Evolutionary conservation across 164 flowering plant species (phyloP), one percentile per base, ranked within the genome.

Genomic region (Kalanchoe fedtschenkoi): DNA sequence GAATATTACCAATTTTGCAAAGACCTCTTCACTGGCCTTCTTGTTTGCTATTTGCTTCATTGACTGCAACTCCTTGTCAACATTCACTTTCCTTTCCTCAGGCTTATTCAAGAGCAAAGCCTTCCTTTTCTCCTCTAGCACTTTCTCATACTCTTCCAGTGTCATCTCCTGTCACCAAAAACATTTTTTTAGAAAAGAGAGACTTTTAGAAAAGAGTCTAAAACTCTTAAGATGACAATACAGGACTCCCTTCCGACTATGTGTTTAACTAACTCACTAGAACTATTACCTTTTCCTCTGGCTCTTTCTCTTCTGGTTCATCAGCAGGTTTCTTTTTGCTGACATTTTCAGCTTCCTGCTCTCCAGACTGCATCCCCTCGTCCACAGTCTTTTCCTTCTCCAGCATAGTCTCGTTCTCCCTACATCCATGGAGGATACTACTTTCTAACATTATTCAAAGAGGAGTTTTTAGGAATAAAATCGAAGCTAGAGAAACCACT

Each of bases 101-200:
- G 75, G 32, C 75, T 86, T 91, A 60, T 69, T 54, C 13, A 83
- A 78, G 33, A 60, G 78, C 72, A 91, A 69, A 56, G 89, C 87
- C 71, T 83, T 84, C 72, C 91, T 83, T 68, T 89, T 87, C 80
- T 89, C n/a, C n/a, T n/a, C n/a, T n/a, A n/a, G n/a, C n/a, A n/a
- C n/a, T n/a, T n/a, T n/a, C n/a, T n/a, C n/a, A n/a, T n/a, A n/a
- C n/a, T n/a, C n/a, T n/a, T n/a, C n/a, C n/a, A n/a, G n/a, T n/a
- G n/a, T n/a, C n/a, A n/a, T n/a, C n/a, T n/a, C n/a, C n/a, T n/a
- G n/a, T n/a, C n/a, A n/a, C n/a, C n/a, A n/a, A n/a, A n/a, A n/a
- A n/a, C n/a, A n/a, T n/a, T n/a, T n/a, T n/a, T n/a, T n/a, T n/a
- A n/a, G n/a, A n/a, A n/a, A n/a, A n/a, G n/a, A n/a, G n/a, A n/a